Base-by-base conservation (phyloP, 176 grass and related monocot genomes). In the Oryza meridionalis region DNA sequence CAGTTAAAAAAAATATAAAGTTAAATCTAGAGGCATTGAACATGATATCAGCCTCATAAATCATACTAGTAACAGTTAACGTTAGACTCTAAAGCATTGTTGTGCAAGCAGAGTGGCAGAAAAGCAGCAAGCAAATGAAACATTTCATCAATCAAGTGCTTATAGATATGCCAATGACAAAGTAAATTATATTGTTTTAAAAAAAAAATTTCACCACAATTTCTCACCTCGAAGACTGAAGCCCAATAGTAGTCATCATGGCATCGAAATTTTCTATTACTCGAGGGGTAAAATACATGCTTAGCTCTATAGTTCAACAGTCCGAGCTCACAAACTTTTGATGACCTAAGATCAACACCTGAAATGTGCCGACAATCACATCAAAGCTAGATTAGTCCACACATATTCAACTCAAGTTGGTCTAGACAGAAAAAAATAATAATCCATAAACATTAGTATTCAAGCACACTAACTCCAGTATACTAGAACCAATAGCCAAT, bases 161-260 rank as follows among this genome's bases (percentile, higher is more conserved):
- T 9, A 13, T 82, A 55, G 21, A 67, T 35, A 86, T 67, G 47
- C 21, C 66, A 73, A 26, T 44, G 67, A 66, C 1, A 17, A 83
- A 24, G 29, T 27, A 53, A 42, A 37, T 19, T 38, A 55, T 21
- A 7, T 37, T 6, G 6, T 55, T 22, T 16, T 14, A 58, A 40
- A 11, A 37, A 35, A 35, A 9, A 77, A 85, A 45, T 85, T 27
- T 14, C 77, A 73, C 5, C 9, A 78, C 47, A 61, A 86, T 74
- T 65, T 79, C 72, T 92, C 55, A 95, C 96, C 92, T 95, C 88
- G 69, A 98, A 95, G 86, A 98, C 81, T 69, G 93, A 95, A 86
- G 96, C 89, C 96, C 96, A 98, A 72, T 98, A 98, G 86, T 98
- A 98, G 70, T 98, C 95, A 87, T 98, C 91, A 55, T 82, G 91